Percentiles rank a stretch among this genome's conserved stretches.
These are phyloP conservation scores for Aspergillus indologenus DNA, from an alignment of 495 filamentous ascomycete species.

Conservation along the genomic window DNA sequence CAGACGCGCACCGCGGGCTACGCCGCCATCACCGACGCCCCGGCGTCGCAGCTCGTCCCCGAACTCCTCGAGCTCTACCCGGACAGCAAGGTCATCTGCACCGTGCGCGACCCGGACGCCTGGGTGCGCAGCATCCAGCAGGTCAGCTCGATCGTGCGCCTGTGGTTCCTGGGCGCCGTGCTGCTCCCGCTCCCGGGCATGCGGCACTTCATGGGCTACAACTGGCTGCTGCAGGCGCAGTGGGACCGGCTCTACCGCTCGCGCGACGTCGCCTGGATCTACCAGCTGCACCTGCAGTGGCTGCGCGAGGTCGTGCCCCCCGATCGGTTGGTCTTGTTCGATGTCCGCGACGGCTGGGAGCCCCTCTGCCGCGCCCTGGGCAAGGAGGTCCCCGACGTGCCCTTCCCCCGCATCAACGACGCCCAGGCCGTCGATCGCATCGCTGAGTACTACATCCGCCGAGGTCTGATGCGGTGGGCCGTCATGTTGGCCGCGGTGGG, in stretches of 20 bases:
- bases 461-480: constrained; percentile 22
- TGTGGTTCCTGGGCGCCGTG: constrained; percentile 23
- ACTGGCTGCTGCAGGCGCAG: constrained; percentile 16
- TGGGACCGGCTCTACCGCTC: constrained; percentile 13
- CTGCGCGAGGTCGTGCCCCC: constrained; percentile 40
- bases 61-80: constrained; percentile 31
- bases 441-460: constrained; percentile 17
- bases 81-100: constrained; percentile 29
- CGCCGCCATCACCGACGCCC: constrained; percentile 42
- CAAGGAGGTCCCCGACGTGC: constrained; percentile 39
- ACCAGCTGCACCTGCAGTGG: constrained; percentile 26
- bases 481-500: constrained; percentile 1
- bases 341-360: constrained; percentile 48
- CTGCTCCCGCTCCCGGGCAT: constrained; percentile 30
- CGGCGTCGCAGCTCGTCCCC: constrained; percentile 24
- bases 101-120: constrained; percentile 21
- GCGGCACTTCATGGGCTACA: constrained; percentile 23
- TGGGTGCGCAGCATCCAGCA: constrained; percentile 26
- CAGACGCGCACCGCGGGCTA: constrained; percentile 68
- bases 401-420: constrained; percentile 43
- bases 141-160: constrained; percentile 5
- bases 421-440: constrained; percentile 21
- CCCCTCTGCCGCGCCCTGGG: constrained; percentile 49
- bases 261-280: constrained; percentile 1
- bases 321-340: constrained; percentile 45